These are phyloP conservation scores for Microbotryum scabiosae DNA, from an alignment of 1,284 basidiomycete genomes.

Conservation along the genomic window DNA sequence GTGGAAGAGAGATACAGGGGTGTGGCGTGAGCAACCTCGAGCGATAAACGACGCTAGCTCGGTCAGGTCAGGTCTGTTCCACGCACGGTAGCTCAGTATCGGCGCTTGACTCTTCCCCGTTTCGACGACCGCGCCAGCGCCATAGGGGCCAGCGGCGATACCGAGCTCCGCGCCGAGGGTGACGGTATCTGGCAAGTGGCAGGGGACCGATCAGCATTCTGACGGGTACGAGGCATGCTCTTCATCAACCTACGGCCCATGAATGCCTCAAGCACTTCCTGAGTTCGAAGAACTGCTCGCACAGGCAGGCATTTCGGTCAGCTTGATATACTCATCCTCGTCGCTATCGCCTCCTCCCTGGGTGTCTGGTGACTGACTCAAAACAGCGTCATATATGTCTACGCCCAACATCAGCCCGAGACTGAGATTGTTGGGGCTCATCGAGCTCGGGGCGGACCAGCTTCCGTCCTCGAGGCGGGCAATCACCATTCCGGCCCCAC, in stretches of 20 bases:
- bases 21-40: neutral
- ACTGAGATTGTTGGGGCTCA: slow-evolving; percentile 47
- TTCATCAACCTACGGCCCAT: slow-evolving; percentile 7
- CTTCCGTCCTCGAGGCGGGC: slow-evolving; percentile 43
- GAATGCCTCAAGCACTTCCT: slow-evolving; percentile 47
- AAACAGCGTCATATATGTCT: slow-evolving; percentile 45
- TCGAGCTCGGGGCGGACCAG: slow-evolving; percentile 48
- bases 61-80: neutral
- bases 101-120: slow-evolving; percentile 43
- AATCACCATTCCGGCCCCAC: slow-evolving; percentile 45
- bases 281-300: slow-evolving; percentile 44
- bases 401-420: slow-evolving; percentile 43
- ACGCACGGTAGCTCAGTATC: slow-evolving; percentile 41
- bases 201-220: no score
- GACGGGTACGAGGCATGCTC: neutral
- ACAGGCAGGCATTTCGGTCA: slow-evolving; percentile 1
- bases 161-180: slow-evolving; percentile 48
- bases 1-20: neutral
- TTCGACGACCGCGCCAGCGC: slow-evolving; percentile 45
- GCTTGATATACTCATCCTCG: neutral
- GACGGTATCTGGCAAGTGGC: slow-evolving; percentile 42
- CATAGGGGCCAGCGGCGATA: slow-evolving; percentile 48
- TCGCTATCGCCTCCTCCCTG: neutral
- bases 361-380: slow-evolving; percentile 5
- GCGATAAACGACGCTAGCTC: neutral